Percentiles rank a stretch among this genome's conserved stretches.
phyloP scores from a whole-genome alignment of 805 yeast species.

The Yarrowia sp. region DNA sequence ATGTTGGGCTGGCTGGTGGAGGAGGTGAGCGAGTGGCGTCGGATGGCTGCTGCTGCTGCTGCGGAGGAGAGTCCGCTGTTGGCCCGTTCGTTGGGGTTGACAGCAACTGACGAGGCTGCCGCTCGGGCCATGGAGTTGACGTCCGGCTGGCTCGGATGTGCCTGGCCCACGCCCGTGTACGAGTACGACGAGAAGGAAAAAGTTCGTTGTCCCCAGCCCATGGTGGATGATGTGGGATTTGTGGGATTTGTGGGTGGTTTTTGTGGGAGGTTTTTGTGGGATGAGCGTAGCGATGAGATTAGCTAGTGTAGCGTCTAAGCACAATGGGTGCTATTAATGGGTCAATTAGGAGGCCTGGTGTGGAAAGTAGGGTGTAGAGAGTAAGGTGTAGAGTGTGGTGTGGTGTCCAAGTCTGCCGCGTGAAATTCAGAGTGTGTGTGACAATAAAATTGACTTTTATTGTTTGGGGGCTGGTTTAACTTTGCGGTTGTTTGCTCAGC shows the following conservation, averaged over 20 bases:
- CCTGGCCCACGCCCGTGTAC: conserved; percentile 37
- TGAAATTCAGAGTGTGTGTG: neutral
- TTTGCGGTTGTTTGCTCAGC: conserved; percentile 24
- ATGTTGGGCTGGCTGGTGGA: neutral
- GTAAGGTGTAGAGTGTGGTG: neutral
- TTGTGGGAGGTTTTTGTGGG: neutral
- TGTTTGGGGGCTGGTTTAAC: conserved; percentile 22
- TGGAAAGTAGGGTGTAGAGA: too few species aligned
- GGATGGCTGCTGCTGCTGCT: conserved; percentile 41
- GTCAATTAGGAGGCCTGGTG: too few species aligned
- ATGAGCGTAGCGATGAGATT: too few species aligned
- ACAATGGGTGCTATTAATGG: too few species aligned
- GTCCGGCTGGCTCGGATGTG: conserved; percentile 31
- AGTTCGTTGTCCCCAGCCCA: conserved; percentile 26
- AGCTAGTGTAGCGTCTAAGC: too few species aligned
- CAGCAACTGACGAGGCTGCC: conserved; percentile 48
- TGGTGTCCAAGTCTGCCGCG: neutral
- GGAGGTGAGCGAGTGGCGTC: conserved; percentile 33
- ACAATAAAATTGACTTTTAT: conserved; percentile 21
- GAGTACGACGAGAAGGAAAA: conserved; percentile 27
- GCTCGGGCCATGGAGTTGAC: conserved; percentile 53
- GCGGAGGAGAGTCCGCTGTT: conserved; percentile 32
- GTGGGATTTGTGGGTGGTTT: neutral
- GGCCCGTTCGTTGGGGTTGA: conserved; percentile 27
- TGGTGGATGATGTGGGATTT: too few species aligned